phyloP scores from a whole-genome alignment of 2,329 filamentous ascomycete genomes.

The Bimuria novae-zelandiae region DNA sequence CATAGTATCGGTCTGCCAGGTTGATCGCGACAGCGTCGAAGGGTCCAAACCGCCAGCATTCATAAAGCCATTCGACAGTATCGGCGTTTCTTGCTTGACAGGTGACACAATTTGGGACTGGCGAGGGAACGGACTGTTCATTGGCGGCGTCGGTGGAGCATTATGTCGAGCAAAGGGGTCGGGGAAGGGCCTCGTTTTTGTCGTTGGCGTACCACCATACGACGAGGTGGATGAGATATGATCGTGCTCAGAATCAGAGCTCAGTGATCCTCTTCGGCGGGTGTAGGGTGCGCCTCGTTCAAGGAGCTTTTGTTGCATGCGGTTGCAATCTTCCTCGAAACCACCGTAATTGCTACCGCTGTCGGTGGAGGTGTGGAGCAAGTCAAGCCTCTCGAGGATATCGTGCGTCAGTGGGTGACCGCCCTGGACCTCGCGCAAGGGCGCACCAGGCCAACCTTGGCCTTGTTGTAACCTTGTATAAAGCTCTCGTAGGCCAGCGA shows the following conservation, averaged over 20 bases:
- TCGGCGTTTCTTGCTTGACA: slow-evolving; percentile 37
- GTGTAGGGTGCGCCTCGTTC: slow-evolving; percentile 57
- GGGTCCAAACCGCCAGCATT: slow-evolving; percentile 36
- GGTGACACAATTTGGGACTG: slow-evolving; percentile 39
- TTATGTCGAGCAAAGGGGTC: slow-evolving; percentile 39
- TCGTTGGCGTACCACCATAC: slow-evolving; percentile 45
- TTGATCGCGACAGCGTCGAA: slow-evolving; percentile 31
- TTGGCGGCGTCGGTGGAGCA: slow-evolving; percentile 45
- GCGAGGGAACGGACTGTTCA: slow-evolving; percentile 45
- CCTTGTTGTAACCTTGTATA: slow-evolving; percentile 59
- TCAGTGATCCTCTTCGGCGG: slow-evolving; percentile 59
- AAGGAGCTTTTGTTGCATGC: slow-evolving; percentile 60
- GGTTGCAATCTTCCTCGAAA: slow-evolving; percentile 63
- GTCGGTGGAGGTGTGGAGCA: slow-evolving; percentile 58
- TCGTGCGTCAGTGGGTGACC: slow-evolving; percentile 66
- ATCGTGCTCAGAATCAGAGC: slow-evolving; percentile 62
- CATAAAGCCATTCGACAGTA: slow-evolving; percentile 38
- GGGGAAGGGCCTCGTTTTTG: slow-evolving; percentile 36
- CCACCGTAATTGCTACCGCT: slow-evolving; percentile 50
- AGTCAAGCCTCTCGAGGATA: slow-evolving; percentile 63
- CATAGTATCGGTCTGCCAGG: slow-evolving; percentile 40
- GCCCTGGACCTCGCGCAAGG: slow-evolving; percentile 58
- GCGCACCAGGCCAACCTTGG: slow-evolving; percentile 61
- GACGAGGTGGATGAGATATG: slow-evolving; percentile 47
- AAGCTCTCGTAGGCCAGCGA: slow-evolving; percentile 64